Percentiles rank a stretch among this genome's conserved stretches.
These are phyloP conservation scores for Baudoinia panamericana DNA, from an alignment of 495 filamentous ascomycete genomes.

Conservation along the genomic window DNA sequence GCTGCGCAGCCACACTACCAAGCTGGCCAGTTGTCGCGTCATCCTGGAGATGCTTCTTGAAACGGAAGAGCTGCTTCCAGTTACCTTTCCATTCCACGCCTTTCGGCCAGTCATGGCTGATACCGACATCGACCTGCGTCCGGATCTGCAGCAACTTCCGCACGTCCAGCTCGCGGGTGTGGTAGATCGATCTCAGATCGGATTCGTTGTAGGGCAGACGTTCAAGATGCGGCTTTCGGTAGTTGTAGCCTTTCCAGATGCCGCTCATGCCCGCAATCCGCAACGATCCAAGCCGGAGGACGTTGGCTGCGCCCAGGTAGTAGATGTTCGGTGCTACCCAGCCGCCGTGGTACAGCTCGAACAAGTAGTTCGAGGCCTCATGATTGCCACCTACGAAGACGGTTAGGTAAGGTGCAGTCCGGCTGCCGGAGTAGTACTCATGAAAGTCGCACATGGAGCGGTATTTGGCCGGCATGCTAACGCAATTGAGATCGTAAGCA, in stretches of 20 bases:
- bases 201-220: slow-evolving; percentile 65
- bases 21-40: slow-evolving; percentile 63
- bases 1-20: slow-evolving; percentile 62
- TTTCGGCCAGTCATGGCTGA: slow-evolving; percentile 92
- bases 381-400: slow-evolving; percentile 92
- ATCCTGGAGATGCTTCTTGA: slow-evolving; percentile 56
- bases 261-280: slow-evolving; percentile 85
- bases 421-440: slow-evolving; percentile 72
- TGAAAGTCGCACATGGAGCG: slow-evolving; percentile 78
- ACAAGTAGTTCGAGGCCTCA: slow-evolving; percentile 74
- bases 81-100: slow-evolving; percentile 66
- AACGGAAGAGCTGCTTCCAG: slow-evolving; percentile 43
- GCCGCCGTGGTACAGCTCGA: slow-evolving; percentile 88
- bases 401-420: slow-evolving; percentile 71
- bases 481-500: slow-evolving; percentile 66
- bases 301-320: slow-evolving; percentile 84
- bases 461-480: slow-evolving; percentile 77
- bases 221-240: slow-evolving; percentile 66
- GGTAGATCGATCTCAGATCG: slow-evolving; percentile 69
- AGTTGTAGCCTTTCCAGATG: slow-evolving; percentile 84
- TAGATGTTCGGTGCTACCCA: slow-evolving; percentile 97
- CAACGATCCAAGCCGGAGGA: slow-evolving; percentile 66
- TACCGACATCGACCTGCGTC: slow-evolving; percentile 71
- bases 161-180: slow-evolving; percentile 78
- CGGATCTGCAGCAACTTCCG: slow-evolving; percentile 77